Evolutionary conservation across 805 yeast species (phyloP).

Genomic region (Kuraishia capsulata): DNA sequence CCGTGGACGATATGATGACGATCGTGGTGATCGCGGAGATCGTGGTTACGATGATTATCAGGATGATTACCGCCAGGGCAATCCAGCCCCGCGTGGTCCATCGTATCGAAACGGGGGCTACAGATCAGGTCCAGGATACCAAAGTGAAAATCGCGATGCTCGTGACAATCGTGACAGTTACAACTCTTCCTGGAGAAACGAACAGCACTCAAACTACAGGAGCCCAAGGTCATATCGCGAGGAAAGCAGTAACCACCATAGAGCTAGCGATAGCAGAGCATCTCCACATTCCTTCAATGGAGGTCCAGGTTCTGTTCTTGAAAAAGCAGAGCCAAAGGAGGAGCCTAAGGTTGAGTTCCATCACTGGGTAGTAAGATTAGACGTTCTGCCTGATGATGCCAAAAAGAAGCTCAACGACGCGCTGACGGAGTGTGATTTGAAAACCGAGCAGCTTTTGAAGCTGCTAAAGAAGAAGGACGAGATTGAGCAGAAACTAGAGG

Average conservation of each 20-base stretch:
- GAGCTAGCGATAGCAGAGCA: too few species aligned
- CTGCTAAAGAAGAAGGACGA: background rate
- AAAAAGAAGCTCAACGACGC: background rate
- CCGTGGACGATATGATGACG: background rate
- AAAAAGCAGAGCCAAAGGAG: background rate
- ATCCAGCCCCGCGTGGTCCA: too few species aligned
- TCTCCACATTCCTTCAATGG: too few species aligned
- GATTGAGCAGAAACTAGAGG: conserved; percentile 2
- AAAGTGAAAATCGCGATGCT: too few species aligned
- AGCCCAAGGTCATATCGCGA: too few species aligned
- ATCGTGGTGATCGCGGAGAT: too few species aligned
- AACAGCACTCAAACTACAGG: too few species aligned
- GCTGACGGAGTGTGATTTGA: background rate
- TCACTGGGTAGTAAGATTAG: background rate
- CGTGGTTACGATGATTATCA: background rate
- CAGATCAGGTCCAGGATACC: too few species aligned
- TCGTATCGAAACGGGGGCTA: too few species aligned
- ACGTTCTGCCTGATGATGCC: background rate
- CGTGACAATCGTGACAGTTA: too few species aligned
- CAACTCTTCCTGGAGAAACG: too few species aligned
- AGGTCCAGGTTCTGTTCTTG: background rate
- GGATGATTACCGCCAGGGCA: background rate
- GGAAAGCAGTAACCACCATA: too few species aligned
- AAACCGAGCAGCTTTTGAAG: background rate
- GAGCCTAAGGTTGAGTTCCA: background rate